Conservation (phyloP, 441 rosid species). For the Viola pubescens region DNA sequence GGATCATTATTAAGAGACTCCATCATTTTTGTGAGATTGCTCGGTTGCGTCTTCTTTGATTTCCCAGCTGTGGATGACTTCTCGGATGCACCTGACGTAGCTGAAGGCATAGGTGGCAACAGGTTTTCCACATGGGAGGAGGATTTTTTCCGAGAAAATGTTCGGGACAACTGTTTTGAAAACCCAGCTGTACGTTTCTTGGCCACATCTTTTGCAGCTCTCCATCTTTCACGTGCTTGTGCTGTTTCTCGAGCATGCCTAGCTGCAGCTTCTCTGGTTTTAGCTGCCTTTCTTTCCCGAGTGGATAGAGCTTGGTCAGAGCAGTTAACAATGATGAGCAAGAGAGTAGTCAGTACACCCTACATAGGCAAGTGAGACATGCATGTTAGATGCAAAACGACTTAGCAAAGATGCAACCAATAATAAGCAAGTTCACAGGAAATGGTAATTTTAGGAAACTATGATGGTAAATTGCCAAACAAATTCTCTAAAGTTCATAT, state of each 20-base stretch:
- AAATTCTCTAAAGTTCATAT: too few relatives aligned
- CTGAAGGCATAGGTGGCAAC: slow-evolving; percentile 21
- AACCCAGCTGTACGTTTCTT: slow-evolving; percentile 53
- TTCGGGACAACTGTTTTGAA: slow-evolving; percentile 50
- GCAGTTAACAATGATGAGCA: slow-evolving; percentile 83
- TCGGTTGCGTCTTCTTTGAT: slow-evolving; percentile 34
- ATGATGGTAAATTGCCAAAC: neutral
- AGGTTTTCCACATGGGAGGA: slow-evolving; percentile 4
- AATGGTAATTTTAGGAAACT: neutral
- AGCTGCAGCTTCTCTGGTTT: slow-evolving; percentile 83
- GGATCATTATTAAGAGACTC: slow-evolving; percentile 27
- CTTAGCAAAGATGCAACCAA: neutral
- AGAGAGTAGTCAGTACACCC: slow-evolving; percentile 53
- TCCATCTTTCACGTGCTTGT: slow-evolving; percentile 80
- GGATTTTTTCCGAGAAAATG: slow-evolving; percentile 40
- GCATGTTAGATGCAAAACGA: neutral
- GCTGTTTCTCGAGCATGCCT: slow-evolving; percentile 64
- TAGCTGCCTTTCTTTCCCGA: slow-evolving; percentile 64
- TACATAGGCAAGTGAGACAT: slow-evolving; percentile 26
- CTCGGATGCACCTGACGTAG: slow-evolving; percentile 23
- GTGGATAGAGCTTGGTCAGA: slow-evolving; percentile 82
- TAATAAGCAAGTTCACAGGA: neutral
- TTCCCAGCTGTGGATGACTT: slow-evolving; percentile 27
- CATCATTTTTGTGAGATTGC: slow-evolving; percentile 31
- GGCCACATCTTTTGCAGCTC: slow-evolving; percentile 56